Evolutionary conservation across 148 eudicot species (phyloP).

Genomic region (Diospyros kaki): DNA sequence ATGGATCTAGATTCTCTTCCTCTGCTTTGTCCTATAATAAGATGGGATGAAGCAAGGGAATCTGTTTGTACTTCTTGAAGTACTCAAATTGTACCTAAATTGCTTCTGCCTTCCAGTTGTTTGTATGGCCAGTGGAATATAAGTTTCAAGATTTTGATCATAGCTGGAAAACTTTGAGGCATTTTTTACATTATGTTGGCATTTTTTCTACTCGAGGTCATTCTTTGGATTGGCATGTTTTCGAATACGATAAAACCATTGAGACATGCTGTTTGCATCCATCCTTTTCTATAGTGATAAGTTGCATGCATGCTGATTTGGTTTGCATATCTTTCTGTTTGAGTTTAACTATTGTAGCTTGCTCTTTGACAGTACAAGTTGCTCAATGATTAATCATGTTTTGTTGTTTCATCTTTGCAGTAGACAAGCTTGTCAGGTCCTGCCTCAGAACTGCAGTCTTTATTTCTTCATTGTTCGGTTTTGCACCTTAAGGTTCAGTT

Average conservation of each 20-base stretch:
- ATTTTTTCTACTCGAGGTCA: not conserved
- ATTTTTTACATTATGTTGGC: not conserved
- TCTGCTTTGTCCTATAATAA: not conserved
- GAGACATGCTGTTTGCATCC: not conserved
- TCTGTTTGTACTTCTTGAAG: not conserved
- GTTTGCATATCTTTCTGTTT: conserved; percentile 7
- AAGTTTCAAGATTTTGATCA: conserved; percentile 1
- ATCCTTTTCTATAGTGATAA: not conserved
- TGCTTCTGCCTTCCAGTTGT: not conserved
- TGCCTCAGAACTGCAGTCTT: not conserved
- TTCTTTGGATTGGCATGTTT: not conserved
- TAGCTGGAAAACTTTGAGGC: not conserved
- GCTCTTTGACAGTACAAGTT: not conserved
- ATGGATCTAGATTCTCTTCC: not conserved
- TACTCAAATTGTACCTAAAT: not conserved
- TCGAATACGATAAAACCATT: not conserved
- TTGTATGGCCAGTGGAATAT: not conserved
- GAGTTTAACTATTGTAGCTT: conserved; percentile 7
- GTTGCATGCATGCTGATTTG: not conserved
- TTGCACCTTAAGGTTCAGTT: not conserved
- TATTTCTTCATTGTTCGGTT: not conserved
- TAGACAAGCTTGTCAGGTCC: not conserved
- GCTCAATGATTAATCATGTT: not conserved
- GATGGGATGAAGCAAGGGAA: not conserved
- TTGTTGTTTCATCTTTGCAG: conserved; percentile 13